These are phyloP conservation scores for Lathyrus oleraceus DNA, from an alignment of 306 rosid species.

Conservation along the genomic window DNA sequence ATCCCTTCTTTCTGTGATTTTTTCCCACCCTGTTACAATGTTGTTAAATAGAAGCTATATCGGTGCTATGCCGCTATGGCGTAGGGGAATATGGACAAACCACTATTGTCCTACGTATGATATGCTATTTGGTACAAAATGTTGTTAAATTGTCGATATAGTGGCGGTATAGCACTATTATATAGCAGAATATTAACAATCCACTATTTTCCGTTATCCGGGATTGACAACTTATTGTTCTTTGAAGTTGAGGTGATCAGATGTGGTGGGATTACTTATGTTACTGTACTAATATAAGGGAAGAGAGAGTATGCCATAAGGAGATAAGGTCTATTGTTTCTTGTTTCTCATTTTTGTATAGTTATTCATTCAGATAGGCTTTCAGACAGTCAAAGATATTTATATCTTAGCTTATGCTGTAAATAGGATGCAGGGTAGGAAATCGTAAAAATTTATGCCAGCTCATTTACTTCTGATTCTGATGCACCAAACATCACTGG, in stretches of 20 bases:
- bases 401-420: neutral
- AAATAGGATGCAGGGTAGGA: conserved; percentile 1
- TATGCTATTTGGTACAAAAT: too few relatives aligned
- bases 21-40: neutral
- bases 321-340: neutral
- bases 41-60: too few relatives aligned
- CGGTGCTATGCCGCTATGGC: too few relatives aligned
- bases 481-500: neutral
- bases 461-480: neutral
- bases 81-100: too few relatives aligned
- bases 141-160: too few relatives aligned
- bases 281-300: conserved; percentile 6
- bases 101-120: too few relatives aligned
- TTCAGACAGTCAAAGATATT: conserved; percentile 3
- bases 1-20: neutral
- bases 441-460: neutral
- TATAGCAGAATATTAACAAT: too few relatives aligned
- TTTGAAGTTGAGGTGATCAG: too few relatives aligned
- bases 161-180: too few relatives aligned
- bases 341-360: conserved; percentile 1
- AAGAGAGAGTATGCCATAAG: neutral
- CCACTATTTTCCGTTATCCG: too few relatives aligned
- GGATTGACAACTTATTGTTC: too few relatives aligned
- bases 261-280: too few relatives aligned
- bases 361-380: conserved; percentile 11